Conservation (phyloP, 2,329 filamentous ascomycete genomes). For the Podosphaera aphanis region DNA sequence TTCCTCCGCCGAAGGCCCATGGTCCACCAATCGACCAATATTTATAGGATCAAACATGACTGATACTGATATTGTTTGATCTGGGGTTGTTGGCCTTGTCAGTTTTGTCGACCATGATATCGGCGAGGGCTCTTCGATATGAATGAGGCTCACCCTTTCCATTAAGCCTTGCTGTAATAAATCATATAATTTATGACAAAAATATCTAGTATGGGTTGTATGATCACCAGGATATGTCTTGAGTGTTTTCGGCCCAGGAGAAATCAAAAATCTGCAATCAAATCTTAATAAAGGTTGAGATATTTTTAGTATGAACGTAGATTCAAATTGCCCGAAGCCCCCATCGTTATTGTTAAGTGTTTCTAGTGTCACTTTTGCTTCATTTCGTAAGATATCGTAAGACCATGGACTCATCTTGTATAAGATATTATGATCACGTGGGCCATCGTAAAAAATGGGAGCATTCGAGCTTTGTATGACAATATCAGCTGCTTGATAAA, state of each 20-base stretch:
- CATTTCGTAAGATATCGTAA: constrained; percentile 45
- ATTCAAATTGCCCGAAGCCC: constrained; percentile 56
- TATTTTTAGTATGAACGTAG: constrained; percentile 51
- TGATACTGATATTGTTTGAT: constrained; percentile 31
- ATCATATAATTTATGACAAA: constrained; percentile 34
- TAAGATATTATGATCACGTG: constrained; percentile 53
- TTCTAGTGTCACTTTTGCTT: constrained; percentile 50
- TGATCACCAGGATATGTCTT: constrained; percentile 10
- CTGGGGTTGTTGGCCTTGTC: constrained; percentile 14
- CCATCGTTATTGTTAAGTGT: constrained; percentile 43
- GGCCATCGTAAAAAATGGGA: constrained; percentile 59
- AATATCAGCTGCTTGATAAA: constrained; percentile 23
- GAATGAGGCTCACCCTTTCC: constrained; percentile 47
- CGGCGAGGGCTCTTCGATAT: constrained; percentile 24
- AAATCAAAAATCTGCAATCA: constrained; percentile 22
- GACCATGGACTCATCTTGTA: constrained; percentile 85
- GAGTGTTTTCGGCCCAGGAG: constrained; percentile 2
- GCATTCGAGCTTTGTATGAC: constrained; percentile 20
- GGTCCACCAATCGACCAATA: constrained; percentile 56
- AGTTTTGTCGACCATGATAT: constrained; percentile 25
- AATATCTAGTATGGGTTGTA: constrained; percentile 11
- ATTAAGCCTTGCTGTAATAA: constrained; percentile 48
- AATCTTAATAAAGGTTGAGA: constrained; percentile 31
- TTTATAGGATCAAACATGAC: constrained; percentile 51
- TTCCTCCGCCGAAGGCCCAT: constrained; percentile 67